Conservation (phyloP, 768 basidiomycete genomes). For the Trametes villosa region DNA sequence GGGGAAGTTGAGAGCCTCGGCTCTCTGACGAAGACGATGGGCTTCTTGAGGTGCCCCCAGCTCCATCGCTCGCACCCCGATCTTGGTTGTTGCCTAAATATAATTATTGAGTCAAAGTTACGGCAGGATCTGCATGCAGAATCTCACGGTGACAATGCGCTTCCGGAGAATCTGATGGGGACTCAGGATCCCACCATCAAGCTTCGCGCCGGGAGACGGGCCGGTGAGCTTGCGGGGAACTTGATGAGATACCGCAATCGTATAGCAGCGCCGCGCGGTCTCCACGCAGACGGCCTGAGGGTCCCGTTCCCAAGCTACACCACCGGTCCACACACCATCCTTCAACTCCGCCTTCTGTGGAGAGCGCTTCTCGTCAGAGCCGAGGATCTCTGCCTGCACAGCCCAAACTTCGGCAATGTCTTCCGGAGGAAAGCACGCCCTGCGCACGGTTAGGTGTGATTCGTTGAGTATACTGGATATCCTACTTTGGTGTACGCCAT, state of each 20-base stretch:
- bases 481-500: neutral
- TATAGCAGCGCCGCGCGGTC: neutral
- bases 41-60: neutral
- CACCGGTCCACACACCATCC: neutral
- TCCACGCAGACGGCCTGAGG: neutral
- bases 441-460: neutral
- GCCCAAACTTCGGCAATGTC: neutral
- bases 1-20: slow-evolving; percentile 1
- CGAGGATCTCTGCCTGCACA: neutral
- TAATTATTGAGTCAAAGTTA: neutral
- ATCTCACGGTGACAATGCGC: neutral
- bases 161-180: neutral
- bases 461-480: neutral
- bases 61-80: neutral
- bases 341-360: neutral
- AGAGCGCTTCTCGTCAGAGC: neutral
- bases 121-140: neutral
- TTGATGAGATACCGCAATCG: neutral
- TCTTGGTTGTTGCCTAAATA: neutral
- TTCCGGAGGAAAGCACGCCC: neutral
- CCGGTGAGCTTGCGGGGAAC: neutral
- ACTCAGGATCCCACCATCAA: neutral
- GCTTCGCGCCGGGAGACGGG: neutral
- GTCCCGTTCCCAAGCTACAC: neutral
- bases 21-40: neutral